Evolutionary conservation across 371 early-diverging fungal genomes (phyloP).

Genomic region (Mucor mucedo): DNA sequence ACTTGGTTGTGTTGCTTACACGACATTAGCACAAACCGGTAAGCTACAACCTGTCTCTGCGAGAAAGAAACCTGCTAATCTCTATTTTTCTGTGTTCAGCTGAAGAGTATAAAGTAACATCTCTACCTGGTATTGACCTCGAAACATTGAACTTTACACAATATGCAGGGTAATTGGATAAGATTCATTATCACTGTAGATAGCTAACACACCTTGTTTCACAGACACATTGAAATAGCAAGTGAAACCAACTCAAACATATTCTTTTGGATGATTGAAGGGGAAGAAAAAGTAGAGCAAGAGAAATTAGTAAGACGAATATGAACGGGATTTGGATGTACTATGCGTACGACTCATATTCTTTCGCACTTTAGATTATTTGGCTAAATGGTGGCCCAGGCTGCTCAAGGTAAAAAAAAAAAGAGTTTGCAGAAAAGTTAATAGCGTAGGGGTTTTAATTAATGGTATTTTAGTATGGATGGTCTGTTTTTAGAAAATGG

Average conservation of each 20-base stretch:
- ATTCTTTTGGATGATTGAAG: constrained; percentile 65
- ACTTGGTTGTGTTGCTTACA: constrained; percentile 1
- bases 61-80: background rate
- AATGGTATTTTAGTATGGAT: constrained; percentile 66
- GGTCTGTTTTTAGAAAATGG: constrained; percentile 88
- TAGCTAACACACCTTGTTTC: background rate
- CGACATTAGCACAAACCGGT: constrained; percentile 24
- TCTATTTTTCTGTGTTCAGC: constrained; percentile 27
- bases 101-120: constrained; percentile 60
- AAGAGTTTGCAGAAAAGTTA: background rate
- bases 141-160: constrained; percentile 45
- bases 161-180: constrained; percentile 65
- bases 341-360: background rate
- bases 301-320: constrained; percentile 42
- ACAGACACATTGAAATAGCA: constrained; percentile 54
- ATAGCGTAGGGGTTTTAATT: background rate
- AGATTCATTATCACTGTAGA: background rate
- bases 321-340: too few species aligned
- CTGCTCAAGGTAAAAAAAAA: constrained; percentile 40
- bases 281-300: constrained; percentile 30
- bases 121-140: constrained; percentile 57
- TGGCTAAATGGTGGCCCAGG: constrained; percentile 89
- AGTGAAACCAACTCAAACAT: constrained; percentile 47
- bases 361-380: constrained; percentile 59
- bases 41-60: background rate